These are phyloP conservation scores for Scenedesmus sp. DNA, from an alignment of 163 green algal genomes.

Conservation along the genomic window DNA sequence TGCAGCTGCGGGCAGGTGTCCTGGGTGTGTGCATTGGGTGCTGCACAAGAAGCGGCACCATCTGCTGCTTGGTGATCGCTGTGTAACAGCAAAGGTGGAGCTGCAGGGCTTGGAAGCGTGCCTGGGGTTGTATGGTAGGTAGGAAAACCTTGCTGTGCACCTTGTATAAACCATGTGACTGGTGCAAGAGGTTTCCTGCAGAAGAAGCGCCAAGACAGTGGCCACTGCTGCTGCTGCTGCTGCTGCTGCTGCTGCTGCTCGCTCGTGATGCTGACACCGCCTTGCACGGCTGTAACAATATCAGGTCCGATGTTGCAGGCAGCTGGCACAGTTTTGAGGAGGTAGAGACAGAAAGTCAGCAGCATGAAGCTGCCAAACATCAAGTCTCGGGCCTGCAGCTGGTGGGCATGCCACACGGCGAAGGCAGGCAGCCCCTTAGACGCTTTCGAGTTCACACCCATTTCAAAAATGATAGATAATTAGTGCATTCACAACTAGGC, in stretches of 20 bases:
- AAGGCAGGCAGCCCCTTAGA: not conserved
- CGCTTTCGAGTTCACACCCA: not conserved
- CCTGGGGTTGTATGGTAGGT: not conserved
- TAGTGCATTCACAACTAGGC: not conserved
- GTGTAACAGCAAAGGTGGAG: not conserved
- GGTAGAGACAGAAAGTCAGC: slow-evolving; percentile 1
- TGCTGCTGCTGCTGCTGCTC: not conserved
- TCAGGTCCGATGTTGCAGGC: not conserved
- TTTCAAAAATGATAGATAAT: not conserved
- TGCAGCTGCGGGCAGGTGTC: not conserved
- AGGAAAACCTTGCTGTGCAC: not conserved
- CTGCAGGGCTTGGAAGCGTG: not conserved
- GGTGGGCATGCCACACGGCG: slow-evolving; percentile 14
- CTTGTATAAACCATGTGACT: not conserved
- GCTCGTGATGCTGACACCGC: not conserved
- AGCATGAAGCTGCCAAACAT: slow-evolving; percentile 30
- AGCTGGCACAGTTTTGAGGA: not conserved
- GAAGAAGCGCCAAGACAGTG: not conserved
- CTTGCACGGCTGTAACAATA: not conserved
- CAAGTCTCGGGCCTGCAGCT: slow-evolving; percentile 8
- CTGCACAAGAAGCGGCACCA: not conserved
- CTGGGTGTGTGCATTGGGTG: not conserved
- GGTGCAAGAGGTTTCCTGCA: slow-evolving; percentile 1
- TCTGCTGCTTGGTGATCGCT: not conserved
- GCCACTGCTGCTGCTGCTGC: slow-evolving; percentile 23